Evolutionary conservation across 768 basidiomycete species (phyloP).

Genomic region (Boletus coccyginus): DNA sequence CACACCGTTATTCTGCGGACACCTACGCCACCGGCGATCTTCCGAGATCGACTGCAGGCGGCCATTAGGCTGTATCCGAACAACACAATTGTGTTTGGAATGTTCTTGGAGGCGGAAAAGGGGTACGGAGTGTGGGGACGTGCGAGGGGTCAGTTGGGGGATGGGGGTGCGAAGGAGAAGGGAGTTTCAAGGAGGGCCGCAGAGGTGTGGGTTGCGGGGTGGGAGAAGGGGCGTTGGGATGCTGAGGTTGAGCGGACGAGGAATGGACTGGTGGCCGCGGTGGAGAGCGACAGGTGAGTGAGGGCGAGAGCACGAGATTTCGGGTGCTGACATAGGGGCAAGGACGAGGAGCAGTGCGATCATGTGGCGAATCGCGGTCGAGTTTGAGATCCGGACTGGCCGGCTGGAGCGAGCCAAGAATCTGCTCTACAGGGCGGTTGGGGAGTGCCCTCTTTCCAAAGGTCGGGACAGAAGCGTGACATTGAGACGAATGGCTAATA

Average conservation of each 20-base stretch:
- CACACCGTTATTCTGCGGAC: slow-evolving; percentile 53
- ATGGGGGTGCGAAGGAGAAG: slow-evolving; percentile 45
- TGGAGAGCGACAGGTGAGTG: slow-evolving; percentile 65
- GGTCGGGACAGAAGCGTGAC: slow-evolving; percentile 37
- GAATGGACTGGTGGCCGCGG: slow-evolving; percentile 56
- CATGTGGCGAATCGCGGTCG: slow-evolving; percentile 72
- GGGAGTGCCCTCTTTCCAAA: slow-evolving; percentile 74
- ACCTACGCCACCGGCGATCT: slow-evolving; percentile 52
- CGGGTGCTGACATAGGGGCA: slow-evolving; percentile 9
- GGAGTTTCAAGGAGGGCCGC: slow-evolving; percentile 54
- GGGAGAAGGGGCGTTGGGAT: slow-evolving; percentile 72
- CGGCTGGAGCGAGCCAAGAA: slow-evolving; percentile 63
- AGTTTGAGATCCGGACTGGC: slow-evolving; percentile 69
- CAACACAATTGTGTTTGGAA: slow-evolving; percentile 68
- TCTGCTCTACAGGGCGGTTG: slow-evolving; percentile 68
- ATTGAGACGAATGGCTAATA: slow-evolving; percentile 12
- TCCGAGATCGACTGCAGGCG: slow-evolving; percentile 55
- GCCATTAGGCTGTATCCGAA: slow-evolving; percentile 59
- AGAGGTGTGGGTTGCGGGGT: slow-evolving; percentile 79
- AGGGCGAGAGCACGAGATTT: neutral
- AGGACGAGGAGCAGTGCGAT: slow-evolving; percentile 67
- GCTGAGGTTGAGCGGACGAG: slow-evolving; percentile 70
- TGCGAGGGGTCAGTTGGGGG: slow-evolving; percentile 56
- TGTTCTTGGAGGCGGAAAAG: slow-evolving; percentile 75
- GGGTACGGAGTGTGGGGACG: slow-evolving; percentile 79